A percentile compares a stretch with the other conserved stretches of the same genome.
Evolutionary conservation across 257 asterid species (phyloP).

Genomic region (Phtheirospermum japonicum): DNA sequence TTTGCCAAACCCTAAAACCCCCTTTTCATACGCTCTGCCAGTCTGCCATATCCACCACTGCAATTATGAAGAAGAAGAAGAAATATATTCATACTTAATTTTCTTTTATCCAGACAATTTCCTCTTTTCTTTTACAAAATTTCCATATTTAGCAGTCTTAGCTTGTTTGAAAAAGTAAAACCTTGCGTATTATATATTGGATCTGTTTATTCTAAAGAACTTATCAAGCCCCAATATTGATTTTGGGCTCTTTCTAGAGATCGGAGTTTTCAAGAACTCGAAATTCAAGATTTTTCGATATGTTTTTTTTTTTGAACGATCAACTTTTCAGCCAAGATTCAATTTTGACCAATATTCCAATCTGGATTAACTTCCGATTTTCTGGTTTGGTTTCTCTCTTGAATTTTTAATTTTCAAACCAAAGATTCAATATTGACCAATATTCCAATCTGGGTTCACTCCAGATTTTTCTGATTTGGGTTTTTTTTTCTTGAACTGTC

Average conservation of each 20-base stretch:
- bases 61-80: too few species aligned
- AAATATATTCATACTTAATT: not conserved
- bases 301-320: not conserved
- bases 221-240: not conserved
- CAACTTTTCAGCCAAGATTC: not conserved
- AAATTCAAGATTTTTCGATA: constrained; percentile 30
- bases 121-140: constrained; percentile 13
- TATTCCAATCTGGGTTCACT: too few species aligned
- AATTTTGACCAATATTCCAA: not conserved
- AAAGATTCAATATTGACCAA: too few species aligned
- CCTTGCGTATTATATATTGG: constrained; percentile 14
- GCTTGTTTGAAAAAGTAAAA: not conserved
- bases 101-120: not conserved
- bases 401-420: too few species aligned
- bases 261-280: not conserved
- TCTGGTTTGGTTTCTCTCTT: too few species aligned
- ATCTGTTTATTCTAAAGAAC: constrained; percentile 5
- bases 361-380: not conserved
- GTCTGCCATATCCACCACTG: too few species aligned
- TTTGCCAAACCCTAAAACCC: too few species aligned
- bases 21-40: too few species aligned
- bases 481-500: constrained; percentile 13
- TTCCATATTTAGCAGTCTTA: constrained; percentile 20
- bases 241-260: constrained; percentile 12
- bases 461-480: not conserved